Percentiles rank a stretch among this genome's conserved stretches.
Conservation (phyloP, 1,139 yeast genomes). For the Pichia cactophila region DNA sequence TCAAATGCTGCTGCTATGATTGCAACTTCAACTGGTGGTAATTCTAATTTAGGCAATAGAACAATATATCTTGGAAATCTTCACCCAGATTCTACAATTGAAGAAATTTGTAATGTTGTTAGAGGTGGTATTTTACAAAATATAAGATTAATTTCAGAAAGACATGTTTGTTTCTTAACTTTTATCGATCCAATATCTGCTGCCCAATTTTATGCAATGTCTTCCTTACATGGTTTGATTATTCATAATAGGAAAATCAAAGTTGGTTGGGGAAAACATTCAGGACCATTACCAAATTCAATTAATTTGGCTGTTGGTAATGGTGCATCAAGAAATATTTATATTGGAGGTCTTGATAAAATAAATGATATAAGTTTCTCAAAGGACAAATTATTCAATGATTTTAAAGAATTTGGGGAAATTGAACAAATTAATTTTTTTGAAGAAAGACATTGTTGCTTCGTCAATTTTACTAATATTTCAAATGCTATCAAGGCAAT, state of each 20-base stretch:
- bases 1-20: conserved; percentile 67
- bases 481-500: conserved; percentile 70
- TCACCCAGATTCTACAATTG: conserved; percentile 70
- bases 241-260: conserved; percentile 66
- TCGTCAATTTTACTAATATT: conserved; percentile 70
- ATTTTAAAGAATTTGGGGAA: conserved; percentile 66
- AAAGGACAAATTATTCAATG: conserved; percentile 52
- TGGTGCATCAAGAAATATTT: conserved; percentile 78
- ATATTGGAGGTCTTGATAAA: conserved; percentile 52
- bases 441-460: conserved; percentile 71
- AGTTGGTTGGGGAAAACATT: conserved; percentile 83
- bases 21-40: conserved; percentile 68
- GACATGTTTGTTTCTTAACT: conserved; percentile 76
- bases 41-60: conserved; percentile 65
- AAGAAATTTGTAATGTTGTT: conserved; percentile 76
- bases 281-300: conserved; percentile 69
- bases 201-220: conserved; percentile 74
- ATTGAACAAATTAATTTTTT: conserved; percentile 75
- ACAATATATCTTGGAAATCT: conserved; percentile 72
- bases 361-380: conserved; percentile 29
- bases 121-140: conserved; percentile 75
- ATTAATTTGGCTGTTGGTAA: conserved; percentile 70
- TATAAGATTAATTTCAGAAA: conserved; percentile 63
- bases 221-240: conserved; percentile 68
- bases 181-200: conserved; percentile 78